A percentile compares a stretch with the other conserved stretches of the same genome.
phyloP scores from a whole-genome alignment of 352 stramenopile genomes.

The Phytophthora palmivora region DNA sequence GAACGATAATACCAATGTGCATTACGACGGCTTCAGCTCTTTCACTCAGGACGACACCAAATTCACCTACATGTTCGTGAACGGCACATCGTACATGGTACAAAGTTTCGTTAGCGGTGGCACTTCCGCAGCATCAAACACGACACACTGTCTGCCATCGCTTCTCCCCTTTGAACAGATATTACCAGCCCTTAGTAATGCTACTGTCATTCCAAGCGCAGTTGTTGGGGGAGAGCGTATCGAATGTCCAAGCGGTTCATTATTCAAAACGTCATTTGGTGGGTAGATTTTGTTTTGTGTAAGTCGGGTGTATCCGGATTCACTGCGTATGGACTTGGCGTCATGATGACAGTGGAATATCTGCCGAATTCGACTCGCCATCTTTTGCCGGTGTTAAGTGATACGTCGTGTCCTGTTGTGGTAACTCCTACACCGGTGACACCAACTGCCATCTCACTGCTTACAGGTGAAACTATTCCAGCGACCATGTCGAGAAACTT shows the following conservation, averaged over 20 bases:
- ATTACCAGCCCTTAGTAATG: no score
- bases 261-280: no score
- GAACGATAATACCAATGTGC: slow-evolving; percentile 1
- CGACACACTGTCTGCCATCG: not conserved
- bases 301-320: no score
- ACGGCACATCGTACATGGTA: slow-evolving; percentile 31
- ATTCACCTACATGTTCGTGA: slow-evolving; percentile 29
- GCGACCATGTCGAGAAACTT: not conserved
- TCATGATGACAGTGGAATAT: no score
- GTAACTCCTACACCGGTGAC: not conserved
- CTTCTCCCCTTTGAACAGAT: slow-evolving; percentile 15
- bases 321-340: no score
- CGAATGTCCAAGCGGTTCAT: no score
- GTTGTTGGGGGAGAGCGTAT: no score
- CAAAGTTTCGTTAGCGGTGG: not conserved
- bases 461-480: slow-evolving; percentile 7
- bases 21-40: slow-evolving; percentile 31
- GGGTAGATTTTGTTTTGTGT: no score
- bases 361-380: not conserved
- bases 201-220: no score
- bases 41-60: slow-evolving; percentile 9
- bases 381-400: no score
- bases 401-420: not conserved
- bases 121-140: not conserved
- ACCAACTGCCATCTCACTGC: not conserved